Evolutionary conservation across 2,329 filamentous ascomycete species (phyloP), one percentile per base, ranked within the genome.

Genomic region (Botrytis paeoniae): DNA sequence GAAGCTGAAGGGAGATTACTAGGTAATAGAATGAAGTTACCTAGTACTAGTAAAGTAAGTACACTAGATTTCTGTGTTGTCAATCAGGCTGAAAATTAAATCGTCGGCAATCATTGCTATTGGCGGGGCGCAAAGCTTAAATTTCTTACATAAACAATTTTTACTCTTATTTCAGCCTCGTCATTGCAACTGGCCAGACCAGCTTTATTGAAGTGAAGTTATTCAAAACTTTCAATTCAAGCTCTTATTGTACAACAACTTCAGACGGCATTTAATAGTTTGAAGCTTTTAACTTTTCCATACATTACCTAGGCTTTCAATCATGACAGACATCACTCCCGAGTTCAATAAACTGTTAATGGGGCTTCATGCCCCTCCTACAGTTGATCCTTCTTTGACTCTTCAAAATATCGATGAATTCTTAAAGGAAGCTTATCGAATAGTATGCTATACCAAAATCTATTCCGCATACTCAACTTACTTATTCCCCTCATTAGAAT

Each of bases 361-460:
- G 78, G 83, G 86, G 77, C 88, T 88, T 75, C 83, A 88, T 82
- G 86, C 87, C 62, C 83, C 84, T 41, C 83, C 85, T 12, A 85
- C 87, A 20, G 73, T 77, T 18, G 76, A 78, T 59, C 77, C 78
- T 25, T 76, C 78, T 35, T 71, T 80, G 45, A 76, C 76, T 73
- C 78, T 85, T 66, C 84, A 87, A 76, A 86, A 83, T 77, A 87
- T 96, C 69, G 93, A 98, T 81, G 92, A 92, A 79, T 99, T 98
- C 81, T 85, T 98, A 48, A 94, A 95, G 80, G 95, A 98, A 83
- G 96, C 96, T 70, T 96, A 97, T 83, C 89, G 92, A 81, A 98
- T 98, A 82, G 95, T 97, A 85, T 79, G 87, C 75, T 78, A 76
- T 75, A 76, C 69, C 73, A 48, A 62, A 64, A 70, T 70, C 69